These are phyloP conservation scores for Graphium sp. DNA, from an alignment of 2,329 filamentous ascomycete genomes.

Conservation along the genomic window DNA sequence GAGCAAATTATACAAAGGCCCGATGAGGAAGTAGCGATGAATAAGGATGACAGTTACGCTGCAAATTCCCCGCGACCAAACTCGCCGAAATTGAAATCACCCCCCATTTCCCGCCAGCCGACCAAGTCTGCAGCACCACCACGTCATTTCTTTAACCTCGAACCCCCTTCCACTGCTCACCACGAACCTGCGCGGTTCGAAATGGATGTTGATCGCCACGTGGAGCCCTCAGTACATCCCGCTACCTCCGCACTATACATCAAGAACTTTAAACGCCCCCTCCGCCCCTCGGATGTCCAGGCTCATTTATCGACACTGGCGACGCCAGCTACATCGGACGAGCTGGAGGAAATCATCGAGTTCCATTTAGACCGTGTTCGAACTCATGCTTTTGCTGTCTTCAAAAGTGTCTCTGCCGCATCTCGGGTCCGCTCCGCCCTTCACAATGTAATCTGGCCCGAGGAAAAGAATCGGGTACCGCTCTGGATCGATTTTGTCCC, in stretches of 20 bases:
- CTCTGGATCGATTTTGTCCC: constrained; percentile 87
- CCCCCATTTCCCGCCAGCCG: too few species aligned
- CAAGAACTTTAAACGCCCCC: constrained; percentile 73
- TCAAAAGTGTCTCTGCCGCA: constrained; percentile 53
- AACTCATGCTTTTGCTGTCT: constrained; percentile 72
- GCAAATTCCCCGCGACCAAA: too few species aligned
- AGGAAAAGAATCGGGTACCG: constrained; percentile 68
- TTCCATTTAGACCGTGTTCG: constrained; percentile 76
- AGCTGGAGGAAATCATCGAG: constrained; percentile 38
- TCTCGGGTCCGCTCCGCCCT: constrained; percentile 59
- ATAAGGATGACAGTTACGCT: too few species aligned
- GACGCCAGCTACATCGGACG: constrained; percentile 30
- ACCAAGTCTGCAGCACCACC: too few species aligned
- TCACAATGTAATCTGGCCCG: constrained; percentile 71
- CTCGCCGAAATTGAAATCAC: too few species aligned
- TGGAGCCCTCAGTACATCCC: constrained; percentile 46
- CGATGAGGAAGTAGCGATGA: too few species aligned
- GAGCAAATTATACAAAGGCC: too few species aligned
- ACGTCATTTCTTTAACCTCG: constrained; percentile 1
- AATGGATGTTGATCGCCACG: constrained; percentile 17
- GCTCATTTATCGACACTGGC: constrained; percentile 56
- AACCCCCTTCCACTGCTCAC: constrained; percentile 2
- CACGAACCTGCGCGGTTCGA: constrained; percentile 9
- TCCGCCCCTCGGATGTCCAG: constrained; percentile 51
- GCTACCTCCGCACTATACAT: constrained; percentile 74